Percentiles rank a stretch among this genome's conserved stretches.
Conservation (phyloP, 768 basidiomycete genomes). For the Psilocybe cyanescens region DNA sequence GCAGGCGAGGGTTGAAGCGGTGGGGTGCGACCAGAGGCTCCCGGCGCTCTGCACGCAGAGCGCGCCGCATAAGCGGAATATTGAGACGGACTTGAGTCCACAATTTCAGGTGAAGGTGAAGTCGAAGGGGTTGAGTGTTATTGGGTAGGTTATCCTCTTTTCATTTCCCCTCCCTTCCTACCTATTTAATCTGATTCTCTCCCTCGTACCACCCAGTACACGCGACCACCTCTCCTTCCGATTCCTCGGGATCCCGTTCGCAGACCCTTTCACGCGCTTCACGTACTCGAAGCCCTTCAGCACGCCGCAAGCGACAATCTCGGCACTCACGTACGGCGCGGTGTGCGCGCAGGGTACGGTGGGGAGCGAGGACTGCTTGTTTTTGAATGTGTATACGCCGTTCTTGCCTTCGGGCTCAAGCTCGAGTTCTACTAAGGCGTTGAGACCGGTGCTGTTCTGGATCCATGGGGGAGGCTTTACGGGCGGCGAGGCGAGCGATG, state of each 20-base stretch:
- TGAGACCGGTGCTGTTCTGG: conserved; percentile 52
- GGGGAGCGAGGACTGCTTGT: conserved; percentile 47
- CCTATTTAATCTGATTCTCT: not conserved
- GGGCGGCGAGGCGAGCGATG: conserved; percentile 40
- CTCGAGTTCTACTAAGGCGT: conserved; percentile 14
- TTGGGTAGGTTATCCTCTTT: conserved; percentile 20
- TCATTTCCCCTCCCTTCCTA: not conserved
- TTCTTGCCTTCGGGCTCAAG: conserved; percentile 27
- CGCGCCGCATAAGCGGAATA: conserved; percentile 31
- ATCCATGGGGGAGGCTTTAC: conserved; percentile 55
- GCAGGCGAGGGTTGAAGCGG: conserved; percentile 5
- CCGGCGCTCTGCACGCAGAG: conserved; percentile 32
- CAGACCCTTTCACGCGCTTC: conserved; percentile 46
- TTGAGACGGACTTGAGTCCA: conserved; percentile 23
- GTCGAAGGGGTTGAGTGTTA: conserved; percentile 25
- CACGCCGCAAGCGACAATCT: conserved; percentile 26
- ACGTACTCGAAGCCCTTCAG: conserved; percentile 41
- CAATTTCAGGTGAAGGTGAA: conserved; percentile 29
- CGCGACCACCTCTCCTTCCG: conserved; percentile 53
- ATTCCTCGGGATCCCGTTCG: conserved; percentile 56
- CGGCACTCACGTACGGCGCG: conserved; percentile 35
- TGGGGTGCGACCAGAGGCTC: conserved; percentile 22
- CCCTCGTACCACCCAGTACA: conserved; percentile 27
- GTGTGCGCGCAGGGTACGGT: conserved; percentile 31
- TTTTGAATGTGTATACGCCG: conserved; percentile 51